A percentile compares a stretch with the other conserved stretches of the same genome.
Evolutionary conservation across 225 moss, liverwort and hornwort genomes (phyloP).

Genomic region (Anthoceros angustus): DNA sequence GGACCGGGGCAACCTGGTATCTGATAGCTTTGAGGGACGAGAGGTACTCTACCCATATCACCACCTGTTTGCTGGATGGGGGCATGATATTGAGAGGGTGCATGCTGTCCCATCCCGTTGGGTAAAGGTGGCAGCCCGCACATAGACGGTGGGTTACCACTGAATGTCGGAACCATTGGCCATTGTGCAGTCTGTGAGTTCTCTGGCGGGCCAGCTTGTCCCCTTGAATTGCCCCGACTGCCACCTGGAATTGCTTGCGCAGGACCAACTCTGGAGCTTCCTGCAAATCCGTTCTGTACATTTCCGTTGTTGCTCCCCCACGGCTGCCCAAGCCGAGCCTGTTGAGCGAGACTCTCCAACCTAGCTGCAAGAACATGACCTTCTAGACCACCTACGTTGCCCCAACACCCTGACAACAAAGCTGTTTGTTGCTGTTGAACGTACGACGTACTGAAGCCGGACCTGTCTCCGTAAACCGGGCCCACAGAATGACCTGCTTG

Average conservation of each 20-base stretch:
- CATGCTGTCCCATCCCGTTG: neutral
- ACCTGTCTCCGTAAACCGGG: neutral
- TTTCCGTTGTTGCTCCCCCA: neutral
- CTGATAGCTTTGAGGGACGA: too few relatives aligned
- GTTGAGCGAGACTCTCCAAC: neutral
- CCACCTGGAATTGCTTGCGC: neutral
- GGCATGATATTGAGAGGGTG: neutral
- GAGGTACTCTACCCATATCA: neutral
- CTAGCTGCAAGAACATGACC: neutral
- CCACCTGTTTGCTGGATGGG: neutral
- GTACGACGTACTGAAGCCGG: neutral
- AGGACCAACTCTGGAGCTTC: neutral
- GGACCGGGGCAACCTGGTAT: neutral
- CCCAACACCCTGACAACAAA: conserved; percentile 1
- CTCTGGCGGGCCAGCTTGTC: neutral
- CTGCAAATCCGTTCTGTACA: neutral
- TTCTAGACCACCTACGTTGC: neutral
- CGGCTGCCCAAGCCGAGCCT: neutral
- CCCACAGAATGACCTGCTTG: neutral
- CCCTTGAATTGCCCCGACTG: neutral
- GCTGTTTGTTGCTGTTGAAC: neutral
- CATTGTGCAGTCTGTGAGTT: conserved; percentile 5
- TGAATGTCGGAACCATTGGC: neutral
- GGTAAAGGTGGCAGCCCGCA: neutral
- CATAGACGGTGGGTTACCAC: neutral